phyloP scores from a whole-genome alignment of 129 eudicot genomes.

The Daucus carota region DNA sequence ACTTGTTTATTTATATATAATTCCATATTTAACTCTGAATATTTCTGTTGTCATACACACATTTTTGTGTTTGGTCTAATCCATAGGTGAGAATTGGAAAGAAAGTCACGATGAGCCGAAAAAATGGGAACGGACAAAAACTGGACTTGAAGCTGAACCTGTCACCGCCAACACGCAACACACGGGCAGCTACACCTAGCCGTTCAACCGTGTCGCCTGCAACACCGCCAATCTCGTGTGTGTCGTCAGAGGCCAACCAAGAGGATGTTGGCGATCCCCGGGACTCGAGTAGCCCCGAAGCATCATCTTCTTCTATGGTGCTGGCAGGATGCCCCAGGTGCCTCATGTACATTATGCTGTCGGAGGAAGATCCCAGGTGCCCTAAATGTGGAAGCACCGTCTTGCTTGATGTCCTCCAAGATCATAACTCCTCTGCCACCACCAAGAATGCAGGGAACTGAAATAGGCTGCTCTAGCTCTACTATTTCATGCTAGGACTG shows the following conservation, averaged over 20 bases:
- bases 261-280: neutral
- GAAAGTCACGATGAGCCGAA: conserved; percentile 17
- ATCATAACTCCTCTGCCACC: neutral
- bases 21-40: too few relatives aligned
- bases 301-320: neutral
- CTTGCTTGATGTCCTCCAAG: conserved; percentile 48
- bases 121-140: conserved; percentile 20
- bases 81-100: neutral
- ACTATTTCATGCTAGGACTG: too few relatives aligned
- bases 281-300: neutral
- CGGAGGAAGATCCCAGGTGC: conserved; percentile 64
- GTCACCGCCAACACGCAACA: conserved; percentile 29
- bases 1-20: too few relatives aligned
- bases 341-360: conserved; percentile 83
- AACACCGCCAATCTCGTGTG: neutral
- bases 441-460: neutral
- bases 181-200: neutral
- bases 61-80: too few relatives aligned
- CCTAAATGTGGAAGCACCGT: conserved; percentile 90
- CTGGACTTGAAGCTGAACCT: conserved; percentile 38
- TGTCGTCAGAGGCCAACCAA: neutral
- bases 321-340: conserved; percentile 64
- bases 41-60: too few relatives aligned
- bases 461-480: neutral
- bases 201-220: neutral